A percentile compares a stretch with the other conserved stretches of the same genome.
Conservation (phyloP, 2,329 filamentous ascomycete genomes). For the Nigrospora osmanthi region DNA sequence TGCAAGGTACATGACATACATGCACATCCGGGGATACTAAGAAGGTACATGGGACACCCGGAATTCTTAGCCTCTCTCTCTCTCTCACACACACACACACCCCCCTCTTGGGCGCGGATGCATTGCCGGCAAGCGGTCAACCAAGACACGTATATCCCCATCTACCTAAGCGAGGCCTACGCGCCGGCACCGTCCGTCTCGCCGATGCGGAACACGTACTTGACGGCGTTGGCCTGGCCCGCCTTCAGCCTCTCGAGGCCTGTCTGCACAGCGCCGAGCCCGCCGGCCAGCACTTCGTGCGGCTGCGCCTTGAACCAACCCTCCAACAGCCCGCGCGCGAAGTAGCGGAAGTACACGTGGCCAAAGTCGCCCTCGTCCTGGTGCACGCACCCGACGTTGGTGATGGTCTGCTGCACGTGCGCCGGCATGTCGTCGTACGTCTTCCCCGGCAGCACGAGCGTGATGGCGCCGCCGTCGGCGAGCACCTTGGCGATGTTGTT, state of each 20-base stretch:
- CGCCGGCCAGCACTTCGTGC: constrained; percentile 22
- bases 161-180: not conserved
- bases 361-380: constrained; percentile 16
- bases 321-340: constrained; percentile 24
- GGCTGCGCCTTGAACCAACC: constrained; percentile 33
- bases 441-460: constrained; percentile 26
- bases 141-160: no score
- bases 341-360: constrained; percentile 25
- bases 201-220: constrained; percentile 31
- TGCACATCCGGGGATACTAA: no score
- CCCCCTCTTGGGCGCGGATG: no score
- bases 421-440: constrained; percentile 18
- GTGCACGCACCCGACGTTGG: constrained; percentile 14
- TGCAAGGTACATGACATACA: no score
- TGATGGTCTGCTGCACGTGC: constrained; percentile 8
- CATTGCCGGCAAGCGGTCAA: no score
- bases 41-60: no score
- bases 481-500: constrained; percentile 36
- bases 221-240: constrained; percentile 31
- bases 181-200: constrained; percentile 16
- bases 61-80: no score
- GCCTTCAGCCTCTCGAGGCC: constrained; percentile 24
- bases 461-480: constrained; percentile 25
- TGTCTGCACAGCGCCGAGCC: constrained; percentile 24
- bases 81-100: no score